Evolutionary conservation across 78 protist species (phyloP).

Genomic region (Goniomonas avonlea): DNA sequence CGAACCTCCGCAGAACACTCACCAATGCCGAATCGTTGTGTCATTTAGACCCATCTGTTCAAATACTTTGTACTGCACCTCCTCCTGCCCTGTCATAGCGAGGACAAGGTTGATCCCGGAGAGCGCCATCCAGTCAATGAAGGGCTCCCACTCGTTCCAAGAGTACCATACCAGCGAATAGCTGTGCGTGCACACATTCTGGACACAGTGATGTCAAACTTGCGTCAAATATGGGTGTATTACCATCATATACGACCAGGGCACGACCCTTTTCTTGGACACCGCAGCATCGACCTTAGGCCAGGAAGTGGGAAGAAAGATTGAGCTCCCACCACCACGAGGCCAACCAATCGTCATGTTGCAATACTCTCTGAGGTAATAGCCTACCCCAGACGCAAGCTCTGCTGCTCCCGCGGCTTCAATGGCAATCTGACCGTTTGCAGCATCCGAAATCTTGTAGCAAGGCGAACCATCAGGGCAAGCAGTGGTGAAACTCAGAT

Average conservation of each 20-base stretch:
- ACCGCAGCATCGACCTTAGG: background rate
- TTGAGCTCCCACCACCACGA: background rate
- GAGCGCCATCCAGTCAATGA: background rate
- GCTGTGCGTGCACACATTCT: slow-evolving; percentile 3
- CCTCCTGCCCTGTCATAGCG: background rate
- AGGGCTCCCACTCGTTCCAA: background rate
- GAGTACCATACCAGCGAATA: background rate
- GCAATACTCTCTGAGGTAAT: background rate
- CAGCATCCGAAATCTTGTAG: too few species aligned
- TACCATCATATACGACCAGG: background rate
- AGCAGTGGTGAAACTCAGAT: too few species aligned
- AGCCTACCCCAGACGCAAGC: background rate
- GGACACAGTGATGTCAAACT: background rate
- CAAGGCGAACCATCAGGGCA: too few species aligned
- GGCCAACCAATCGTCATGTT: background rate
- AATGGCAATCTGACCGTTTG: too few species aligned
- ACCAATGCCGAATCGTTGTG: too few species aligned
- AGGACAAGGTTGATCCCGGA: background rate
- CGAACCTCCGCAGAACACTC: too few species aligned
- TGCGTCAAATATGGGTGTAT: too few species aligned
- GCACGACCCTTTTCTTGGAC: background rate
- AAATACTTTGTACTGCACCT: background rate
- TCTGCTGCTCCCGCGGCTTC: too few species aligned
- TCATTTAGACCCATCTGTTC: background rate
- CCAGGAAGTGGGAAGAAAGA: background rate